phyloP scores from a whole-genome alignment of 176 grass and related monocot species.

The Miscanthus lutarioriparius region DNA sequence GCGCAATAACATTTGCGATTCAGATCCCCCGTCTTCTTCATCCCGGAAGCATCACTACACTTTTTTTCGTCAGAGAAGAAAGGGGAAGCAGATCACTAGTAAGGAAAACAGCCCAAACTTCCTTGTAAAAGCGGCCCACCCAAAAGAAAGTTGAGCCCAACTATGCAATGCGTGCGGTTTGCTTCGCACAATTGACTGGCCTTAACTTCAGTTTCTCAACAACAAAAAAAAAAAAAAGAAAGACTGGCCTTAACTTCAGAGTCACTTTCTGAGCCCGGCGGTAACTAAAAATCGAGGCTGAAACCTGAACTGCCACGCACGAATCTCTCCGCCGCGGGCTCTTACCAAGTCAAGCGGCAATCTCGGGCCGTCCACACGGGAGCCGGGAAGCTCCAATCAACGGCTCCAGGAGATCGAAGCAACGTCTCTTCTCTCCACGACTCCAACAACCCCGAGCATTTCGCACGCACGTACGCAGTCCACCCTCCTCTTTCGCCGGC shows the following conservation, averaged over 20 bases:
- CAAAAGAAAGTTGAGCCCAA: not conserved
- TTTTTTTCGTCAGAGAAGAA: too few species aligned
- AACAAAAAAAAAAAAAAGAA: too few species aligned
- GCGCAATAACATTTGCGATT: too few species aligned
- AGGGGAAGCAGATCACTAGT: too few species aligned
- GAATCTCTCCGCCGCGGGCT: not conserved
- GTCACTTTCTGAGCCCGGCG: not conserved
- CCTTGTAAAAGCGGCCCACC: not conserved
- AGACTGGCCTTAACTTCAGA: not conserved
- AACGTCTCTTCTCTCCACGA: conserved; percentile 21
- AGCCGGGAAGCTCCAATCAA: not conserved
- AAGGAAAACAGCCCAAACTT: not conserved
- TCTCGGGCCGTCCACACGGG: not conserved
- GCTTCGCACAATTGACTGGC: not conserved
- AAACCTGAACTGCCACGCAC: not conserved
- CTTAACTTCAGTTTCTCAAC: not conserved
- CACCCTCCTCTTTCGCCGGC: not conserved
- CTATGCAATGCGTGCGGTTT: too few species aligned
- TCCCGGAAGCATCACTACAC: not conserved
- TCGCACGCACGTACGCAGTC: not conserved
- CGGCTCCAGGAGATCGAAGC: not conserved
- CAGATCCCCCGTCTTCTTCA: too few species aligned
- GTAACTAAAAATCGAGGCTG: not conserved
- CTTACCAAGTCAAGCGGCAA: conserved; percentile 29
- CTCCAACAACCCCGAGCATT: not conserved